Evolutionary conservation across 345 rosid species (phyloP), one percentile per base, ranked within the genome.

Genomic region (Acer campestre): DNA sequence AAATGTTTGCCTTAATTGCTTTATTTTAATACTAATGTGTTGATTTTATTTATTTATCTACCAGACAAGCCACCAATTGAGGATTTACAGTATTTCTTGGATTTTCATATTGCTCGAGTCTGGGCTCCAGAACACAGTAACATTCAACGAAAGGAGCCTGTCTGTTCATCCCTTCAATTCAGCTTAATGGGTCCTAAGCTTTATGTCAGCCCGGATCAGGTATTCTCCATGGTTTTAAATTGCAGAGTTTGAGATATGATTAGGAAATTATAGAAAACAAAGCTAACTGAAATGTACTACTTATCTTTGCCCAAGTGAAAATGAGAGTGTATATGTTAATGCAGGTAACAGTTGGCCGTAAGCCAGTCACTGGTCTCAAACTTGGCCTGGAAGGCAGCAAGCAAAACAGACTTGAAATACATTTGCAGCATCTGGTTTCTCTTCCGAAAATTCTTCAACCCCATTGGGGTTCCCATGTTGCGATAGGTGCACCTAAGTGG

Each of bases 171-270:
- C 83, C 99, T 96, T 81, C 99, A 94, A 70, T 92, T 96, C 84
- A 96, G 99, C 87, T 89, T 94, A 85, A 96, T 96, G 98, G 98
- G 99, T 85, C 99, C 99, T 4, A 96, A 96, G 85, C 97, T 96
- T 1, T 94, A 91, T 82, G 81, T 96, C 87, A 94, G 97, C 73
- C 92, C 97, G 5, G 93, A 92, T 80, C 97, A 96, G 97, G 99
- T 96, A 85, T 51, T 20, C n/a, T 68, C 64, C 51, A 0, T 23
- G 5, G 4, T 17, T 51, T 25, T n/a, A 3, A 61, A 58, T 35
- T 44, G 48, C 68, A 46, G n/a, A 14, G 17, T 27, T 59, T n/a
- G 38, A 51, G 59, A 44, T 70, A 59, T 71, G 63, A 58, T 35
- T 22, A 74, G 35, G 65, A 65, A 77, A 67, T 42, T 49, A 9